Evolutionary conservation across 768 basidiomycete genomes (phyloP), one percentile per base, ranked within the genome.

Genomic region (Neoboletus magnificus): DNA sequence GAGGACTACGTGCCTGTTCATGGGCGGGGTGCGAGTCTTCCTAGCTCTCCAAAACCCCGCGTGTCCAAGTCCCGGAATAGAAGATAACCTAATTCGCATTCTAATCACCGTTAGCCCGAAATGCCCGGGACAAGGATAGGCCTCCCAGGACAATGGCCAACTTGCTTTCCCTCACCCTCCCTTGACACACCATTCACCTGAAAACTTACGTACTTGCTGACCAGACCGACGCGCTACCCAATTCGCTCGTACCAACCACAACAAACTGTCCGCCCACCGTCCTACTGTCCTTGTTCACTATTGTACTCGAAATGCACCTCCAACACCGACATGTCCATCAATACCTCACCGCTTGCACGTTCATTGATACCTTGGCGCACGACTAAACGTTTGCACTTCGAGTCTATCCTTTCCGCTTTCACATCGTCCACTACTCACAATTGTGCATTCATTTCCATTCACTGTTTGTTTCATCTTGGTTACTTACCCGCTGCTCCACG

Each of bases 1-100:
- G 76, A 80, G 5, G 81, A 85, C 56, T 96, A 91, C 68, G 75
- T 80, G 32, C 93, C 93, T 25, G 72, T 76, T 15, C 93, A 95
- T 67, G 93, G 92, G 9, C 79, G 86, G 23, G 90, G 87, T 35
- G 85, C 89, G n/a, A 79, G 81, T 33, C 68, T 79, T 18, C 73
- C 80, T 4, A 69, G 74, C 22, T 63, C 77, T 20, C 69, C 70
- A 3, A 71, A 70, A 15, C 78, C 80, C 1, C 78, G 82, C 50
- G 71, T 67, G 44, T 77, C 81, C 37, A 85, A 85, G 68, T 80
- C 81, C 57, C 82, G 83, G 60, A 77, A 77, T 39, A 79, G 83
- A 54, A 79, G 79, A 55, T 74, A 61, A 61, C 20, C 11, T 13
- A n/a, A 8, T 11, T 10, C 29, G 11, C 6, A 3, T 20, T 23